These are phyloP conservation scores for Kernera saxatilis DNA, from an alignment of 345 rosid species.

Conservation along the genomic window DNA sequence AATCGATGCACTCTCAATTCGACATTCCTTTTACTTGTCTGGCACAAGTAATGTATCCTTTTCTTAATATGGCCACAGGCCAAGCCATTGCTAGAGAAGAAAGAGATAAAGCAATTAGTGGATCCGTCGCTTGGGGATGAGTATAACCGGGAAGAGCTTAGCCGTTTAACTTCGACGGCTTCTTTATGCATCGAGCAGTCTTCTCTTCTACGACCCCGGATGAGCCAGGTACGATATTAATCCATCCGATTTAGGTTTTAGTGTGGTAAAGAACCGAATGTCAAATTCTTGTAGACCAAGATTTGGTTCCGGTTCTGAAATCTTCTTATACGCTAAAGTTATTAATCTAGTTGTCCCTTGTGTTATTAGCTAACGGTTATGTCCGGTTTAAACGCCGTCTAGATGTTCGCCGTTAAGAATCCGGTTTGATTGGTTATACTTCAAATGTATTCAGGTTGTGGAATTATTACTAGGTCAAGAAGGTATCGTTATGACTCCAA, in stretches of 20 bases:
- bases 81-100: constrained; percentile 65
- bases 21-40: not conserved
- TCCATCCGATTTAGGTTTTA: not conserved
- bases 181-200: constrained; percentile 79
- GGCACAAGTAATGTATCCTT: not conserved
- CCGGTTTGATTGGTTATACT: not conserved
- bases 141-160: constrained; percentile 64
- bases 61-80: constrained; percentile 42
- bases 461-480: constrained; percentile 61
- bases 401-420: not conserved
- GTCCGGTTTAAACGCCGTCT: not conserved
- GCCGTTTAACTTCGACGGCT: constrained; percentile 59
- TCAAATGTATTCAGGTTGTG: constrained; percentile 48
- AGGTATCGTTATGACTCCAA: constrained; percentile 20
- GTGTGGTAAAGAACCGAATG: not conserved
- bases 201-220: constrained; percentile 76
- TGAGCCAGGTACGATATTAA: constrained; percentile 60
- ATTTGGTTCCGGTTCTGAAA: not conserved
- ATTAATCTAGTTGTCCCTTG: not conserved
- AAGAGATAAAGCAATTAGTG: constrained; percentile 41
- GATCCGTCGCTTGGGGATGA: constrained; percentile 60
- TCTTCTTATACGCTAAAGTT: not conserved
- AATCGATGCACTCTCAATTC: not conserved
- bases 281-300: not conserved
- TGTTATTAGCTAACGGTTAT: not conserved